A percentile compares a stretch with the other conserved stretches of the same genome.
Conservation (phyloP, 257 asterid species). For the Haberlea rhodopensis region DNA sequence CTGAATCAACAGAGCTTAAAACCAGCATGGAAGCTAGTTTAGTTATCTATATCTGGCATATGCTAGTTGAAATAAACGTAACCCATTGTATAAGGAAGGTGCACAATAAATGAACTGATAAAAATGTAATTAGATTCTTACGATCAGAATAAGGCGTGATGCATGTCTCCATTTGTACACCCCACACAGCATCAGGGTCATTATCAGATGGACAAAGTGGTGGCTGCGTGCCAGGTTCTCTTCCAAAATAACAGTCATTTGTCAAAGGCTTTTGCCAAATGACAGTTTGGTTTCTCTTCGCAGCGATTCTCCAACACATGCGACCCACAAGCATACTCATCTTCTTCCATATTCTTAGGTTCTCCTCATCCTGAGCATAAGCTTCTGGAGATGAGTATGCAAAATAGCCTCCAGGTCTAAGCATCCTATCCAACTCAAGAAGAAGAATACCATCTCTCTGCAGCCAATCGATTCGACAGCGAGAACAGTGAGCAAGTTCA, state of each 20-base stretch:
- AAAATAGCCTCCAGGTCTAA: constrained; percentile 94
- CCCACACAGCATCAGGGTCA: constrained; percentile 94
- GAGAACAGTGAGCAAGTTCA: constrained; percentile 93
- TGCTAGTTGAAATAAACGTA: not conserved
- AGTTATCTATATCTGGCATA: not conserved
- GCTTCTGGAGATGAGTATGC: constrained; percentile 97
- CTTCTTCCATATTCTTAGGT: constrained; percentile 75
- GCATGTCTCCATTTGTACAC: constrained; percentile 83
- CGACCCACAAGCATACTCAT: constrained; percentile 88
- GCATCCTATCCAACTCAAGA: constrained; percentile 87
- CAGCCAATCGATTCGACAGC: constrained; percentile 95
- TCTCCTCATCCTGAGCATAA: constrained; percentile 94
- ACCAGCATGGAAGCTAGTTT: not conserved
- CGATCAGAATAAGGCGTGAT: constrained; percentile 89
- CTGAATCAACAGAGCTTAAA: not conserved
- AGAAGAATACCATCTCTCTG: constrained; percentile 93
- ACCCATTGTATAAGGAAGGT: not conserved
- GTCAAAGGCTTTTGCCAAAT: constrained; percentile 91
- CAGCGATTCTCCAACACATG: constrained; percentile 94
- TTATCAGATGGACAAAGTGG: constrained; percentile 84
- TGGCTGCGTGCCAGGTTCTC: constrained; percentile 78
- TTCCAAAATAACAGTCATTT: constrained; percentile 68
- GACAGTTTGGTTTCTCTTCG: constrained; percentile 78
- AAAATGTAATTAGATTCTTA: constrained; percentile 40
- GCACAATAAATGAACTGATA: not conserved